A percentile compares a stretch with the other conserved stretches of the same genome.
phyloP scores from a whole-genome alignment of 2,329 filamentous ascomycete species.

The Aureobasidium sp. region DNA sequence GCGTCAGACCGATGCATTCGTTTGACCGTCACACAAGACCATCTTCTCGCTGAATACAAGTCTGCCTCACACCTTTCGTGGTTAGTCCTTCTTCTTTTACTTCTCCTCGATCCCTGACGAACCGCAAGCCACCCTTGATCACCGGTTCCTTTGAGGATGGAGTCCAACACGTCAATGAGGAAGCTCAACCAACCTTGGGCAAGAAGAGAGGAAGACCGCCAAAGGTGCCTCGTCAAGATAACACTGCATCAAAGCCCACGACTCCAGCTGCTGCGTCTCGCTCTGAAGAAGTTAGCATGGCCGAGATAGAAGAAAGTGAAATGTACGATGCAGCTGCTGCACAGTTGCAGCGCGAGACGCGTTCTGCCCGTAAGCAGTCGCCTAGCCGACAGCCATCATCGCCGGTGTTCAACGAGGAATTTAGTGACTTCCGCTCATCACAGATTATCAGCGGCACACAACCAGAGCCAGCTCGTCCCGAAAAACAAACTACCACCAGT shows the following conservation, averaged over 20 bases:
- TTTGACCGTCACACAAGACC: background rate
- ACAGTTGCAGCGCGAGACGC: background rate
- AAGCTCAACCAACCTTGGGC: background rate
- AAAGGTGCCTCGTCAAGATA: background rate
- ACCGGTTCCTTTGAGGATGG: background rate
- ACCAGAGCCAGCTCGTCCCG: background rate
- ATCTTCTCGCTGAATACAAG: background rate
- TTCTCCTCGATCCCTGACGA: background rate
- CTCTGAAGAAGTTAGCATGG: background rate
- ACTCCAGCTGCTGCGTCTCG: background rate
- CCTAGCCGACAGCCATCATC: background rate
- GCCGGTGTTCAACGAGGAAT: background rate
- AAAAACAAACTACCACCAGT: background rate
- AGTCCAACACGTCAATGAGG: background rate
- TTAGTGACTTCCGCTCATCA: constrained; percentile 12
- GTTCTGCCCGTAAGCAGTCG: background rate
- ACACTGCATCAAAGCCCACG: background rate
- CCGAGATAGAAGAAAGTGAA: background rate
- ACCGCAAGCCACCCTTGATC: background rate
- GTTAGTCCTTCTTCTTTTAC: background rate
- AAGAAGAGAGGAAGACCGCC: constrained; percentile 7
- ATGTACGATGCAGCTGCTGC: background rate
- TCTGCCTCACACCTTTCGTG: background rate
- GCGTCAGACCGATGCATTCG: background rate
- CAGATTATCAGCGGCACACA: constrained; percentile 13